These are phyloP conservation scores for Chiua virens DNA, from an alignment of 768 basidiomycete species.

Conservation along the genomic window DNA sequence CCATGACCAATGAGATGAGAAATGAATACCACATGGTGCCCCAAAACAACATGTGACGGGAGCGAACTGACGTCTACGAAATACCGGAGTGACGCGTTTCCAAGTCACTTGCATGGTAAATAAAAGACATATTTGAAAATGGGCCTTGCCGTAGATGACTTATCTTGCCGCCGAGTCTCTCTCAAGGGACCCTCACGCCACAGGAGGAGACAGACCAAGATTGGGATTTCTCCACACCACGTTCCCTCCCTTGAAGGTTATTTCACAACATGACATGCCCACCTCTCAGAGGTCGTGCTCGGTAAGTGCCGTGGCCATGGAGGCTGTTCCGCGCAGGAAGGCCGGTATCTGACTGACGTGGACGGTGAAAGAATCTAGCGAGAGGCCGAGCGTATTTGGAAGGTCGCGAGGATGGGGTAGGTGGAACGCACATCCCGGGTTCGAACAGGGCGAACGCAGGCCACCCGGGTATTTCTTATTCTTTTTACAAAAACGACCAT, in stretches of 20 bases:
- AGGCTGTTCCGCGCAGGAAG: constrained; percentile 17
- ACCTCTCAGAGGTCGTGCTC: not conserved
- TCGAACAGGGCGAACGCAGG: not conserved
- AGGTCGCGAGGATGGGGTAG: constrained; percentile 11
- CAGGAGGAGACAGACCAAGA: not conserved
- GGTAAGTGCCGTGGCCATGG: constrained; percentile 23
- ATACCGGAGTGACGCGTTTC: no score
- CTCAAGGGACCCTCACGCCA: not conserved
- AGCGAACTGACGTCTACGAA: constrained; percentile 21
- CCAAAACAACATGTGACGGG: constrained; percentile 12
- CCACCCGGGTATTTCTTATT: no score
- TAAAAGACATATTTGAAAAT: constrained; percentile 19
- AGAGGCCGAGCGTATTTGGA: constrained; percentile 20
- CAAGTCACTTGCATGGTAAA: not conserved
- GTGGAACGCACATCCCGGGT: not conserved
- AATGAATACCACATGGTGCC: constrained; percentile 24
- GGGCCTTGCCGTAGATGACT: constrained; percentile 12
- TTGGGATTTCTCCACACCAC: constrained; percentile 29
- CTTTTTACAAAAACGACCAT: no score
- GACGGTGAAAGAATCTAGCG: constrained; percentile 7
- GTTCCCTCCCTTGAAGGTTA: constrained; percentile 33
- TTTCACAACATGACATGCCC: constrained; percentile 15
- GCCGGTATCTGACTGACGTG: constrained; percentile 6
- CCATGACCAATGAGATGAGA: constrained; percentile 14
- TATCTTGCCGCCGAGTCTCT: constrained; percentile 18